Conservation (phyloP, 805 yeast species). For the Spathaspora arborariae region DNA sequence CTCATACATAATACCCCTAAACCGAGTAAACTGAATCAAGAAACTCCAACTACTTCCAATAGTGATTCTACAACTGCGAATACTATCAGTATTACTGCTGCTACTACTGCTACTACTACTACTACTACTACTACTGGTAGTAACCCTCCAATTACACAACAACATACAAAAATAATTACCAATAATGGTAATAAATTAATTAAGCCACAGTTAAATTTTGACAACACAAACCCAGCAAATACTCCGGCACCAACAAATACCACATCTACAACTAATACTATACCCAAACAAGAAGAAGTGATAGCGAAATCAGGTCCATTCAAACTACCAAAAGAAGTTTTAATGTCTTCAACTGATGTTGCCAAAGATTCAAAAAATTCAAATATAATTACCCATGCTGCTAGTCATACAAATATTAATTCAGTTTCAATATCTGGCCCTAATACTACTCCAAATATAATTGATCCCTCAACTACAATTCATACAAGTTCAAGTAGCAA, state of each 20-base stretch:
- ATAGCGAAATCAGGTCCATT: background rate
- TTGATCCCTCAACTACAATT: background rate
- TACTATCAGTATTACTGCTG: background rate
- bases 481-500: background rate
- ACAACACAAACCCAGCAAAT: background rate
- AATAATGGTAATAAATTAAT: background rate
- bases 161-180: background rate
- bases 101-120: background rate
- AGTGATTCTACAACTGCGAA: background rate
- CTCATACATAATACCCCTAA: background rate
- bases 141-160: background rate
- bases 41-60: background rate
- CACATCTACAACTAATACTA: background rate
- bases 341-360: constrained; percentile 1
- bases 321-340: constrained; percentile 2
- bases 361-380: constrained; percentile 1
- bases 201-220: background rate
- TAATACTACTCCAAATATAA: background rate
- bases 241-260: background rate
- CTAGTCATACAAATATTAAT: background rate
- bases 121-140: background rate
- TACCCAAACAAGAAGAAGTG: background rate
- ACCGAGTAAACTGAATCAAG: background rate
- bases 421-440: background rate
- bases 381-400: background rate